Percentiles rank a stretch among this genome's conserved stretches.
phyloP scores from a whole-genome alignment of 768 basidiomycete genomes.

The Pholiota molesta region DNA sequence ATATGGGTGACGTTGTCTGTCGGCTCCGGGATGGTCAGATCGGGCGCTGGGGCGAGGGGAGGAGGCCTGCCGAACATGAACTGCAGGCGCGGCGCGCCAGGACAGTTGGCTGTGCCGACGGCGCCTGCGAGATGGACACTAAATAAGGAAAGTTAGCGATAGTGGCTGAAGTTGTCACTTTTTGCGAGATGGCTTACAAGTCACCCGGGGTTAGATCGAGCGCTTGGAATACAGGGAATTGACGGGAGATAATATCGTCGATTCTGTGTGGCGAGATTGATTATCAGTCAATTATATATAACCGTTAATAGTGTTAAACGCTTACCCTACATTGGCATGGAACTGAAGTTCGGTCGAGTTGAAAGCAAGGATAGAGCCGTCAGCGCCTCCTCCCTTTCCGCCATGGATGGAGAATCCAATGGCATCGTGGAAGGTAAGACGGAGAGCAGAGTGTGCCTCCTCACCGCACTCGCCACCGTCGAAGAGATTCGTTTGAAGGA shows the following conservation, averaged over 20 bases:
- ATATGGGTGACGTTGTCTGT: constrained; percentile 27
- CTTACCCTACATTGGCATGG: constrained; percentile 22
- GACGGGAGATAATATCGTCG: constrained; percentile 19
- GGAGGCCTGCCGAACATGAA: constrained; percentile 32
- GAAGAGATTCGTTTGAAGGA: constrained; percentile 33
- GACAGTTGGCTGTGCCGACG: constrained; percentile 34
- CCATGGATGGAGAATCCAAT: constrained; percentile 21
- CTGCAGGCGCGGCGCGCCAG: constrained; percentile 34
- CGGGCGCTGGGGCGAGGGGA: constrained; percentile 23
- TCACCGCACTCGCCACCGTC: constrained; percentile 35
- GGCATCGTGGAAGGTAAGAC: constrained; percentile 20
- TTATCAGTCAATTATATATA: not conserved
- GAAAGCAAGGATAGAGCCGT: constrained; percentile 30
- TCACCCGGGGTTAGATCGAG: constrained; percentile 18
- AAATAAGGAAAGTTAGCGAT: not conserved
- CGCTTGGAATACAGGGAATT: constrained; percentile 18
- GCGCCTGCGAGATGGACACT: constrained; percentile 25
- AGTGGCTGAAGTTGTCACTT: no score
- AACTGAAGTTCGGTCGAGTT: constrained; percentile 25
- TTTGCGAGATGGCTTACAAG: constrained; percentile 12
- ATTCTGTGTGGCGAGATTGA: constrained; percentile 2
- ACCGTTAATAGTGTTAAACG: not conserved
- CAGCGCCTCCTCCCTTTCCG: constrained; percentile 31
- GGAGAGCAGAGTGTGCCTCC: constrained; percentile 24
- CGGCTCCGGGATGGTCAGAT: constrained; percentile 24